Evolutionary conservation across 768 basidiomycete species (phyloP), one percentile per base, ranked within the genome.

Genomic region (Lactarius trivialis): DNA sequence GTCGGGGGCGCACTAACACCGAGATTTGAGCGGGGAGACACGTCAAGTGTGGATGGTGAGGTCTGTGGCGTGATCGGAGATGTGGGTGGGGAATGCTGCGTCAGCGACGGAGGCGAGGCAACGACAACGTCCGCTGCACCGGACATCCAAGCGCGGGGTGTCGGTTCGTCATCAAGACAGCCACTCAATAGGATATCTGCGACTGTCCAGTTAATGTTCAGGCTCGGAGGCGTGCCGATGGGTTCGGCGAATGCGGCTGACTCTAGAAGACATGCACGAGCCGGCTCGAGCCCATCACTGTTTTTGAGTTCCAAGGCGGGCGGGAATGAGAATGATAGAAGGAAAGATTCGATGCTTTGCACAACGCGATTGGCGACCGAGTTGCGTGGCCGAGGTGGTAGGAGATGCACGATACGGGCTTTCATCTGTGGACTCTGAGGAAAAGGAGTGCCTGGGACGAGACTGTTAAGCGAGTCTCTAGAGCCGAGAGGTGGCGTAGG

Each of bases 331-430:
- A 75, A 77, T 1, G 75, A 73, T 19, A 75, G 65, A 33, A 76
- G 71, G 67, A 76, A 77, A 7, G 74, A 60, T 60, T 78, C 76
- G 36, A 77, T 69, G 67, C 68, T 72, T 36, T 72, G 17, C 41
- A 65, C 68, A n/a, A 77, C 68, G 34, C 75, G 70, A 59, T 71
- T 73, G 7, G 70, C 61, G 19, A 70, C 70, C 19, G 69, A 57
- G 57, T 41, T 57, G 41, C 48, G 66, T 45, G 56, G 59, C 54
- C 51, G 61, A 52, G 61, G 58, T 7, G 73, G 72, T n/a, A 75
- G 69, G 33, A 75, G 68, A 56, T 75, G 75, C 2, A 74, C 52
- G 60, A 75, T 64, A 49, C 70, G 75, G 8, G 73, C 62, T 17
- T 69, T 65, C 26, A 52, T 49, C 45, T 60, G 64, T 8, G 63